phyloP scores from a whole-genome alignment of 164 flowering plant species.

The Dillenia turbinata region DNA sequence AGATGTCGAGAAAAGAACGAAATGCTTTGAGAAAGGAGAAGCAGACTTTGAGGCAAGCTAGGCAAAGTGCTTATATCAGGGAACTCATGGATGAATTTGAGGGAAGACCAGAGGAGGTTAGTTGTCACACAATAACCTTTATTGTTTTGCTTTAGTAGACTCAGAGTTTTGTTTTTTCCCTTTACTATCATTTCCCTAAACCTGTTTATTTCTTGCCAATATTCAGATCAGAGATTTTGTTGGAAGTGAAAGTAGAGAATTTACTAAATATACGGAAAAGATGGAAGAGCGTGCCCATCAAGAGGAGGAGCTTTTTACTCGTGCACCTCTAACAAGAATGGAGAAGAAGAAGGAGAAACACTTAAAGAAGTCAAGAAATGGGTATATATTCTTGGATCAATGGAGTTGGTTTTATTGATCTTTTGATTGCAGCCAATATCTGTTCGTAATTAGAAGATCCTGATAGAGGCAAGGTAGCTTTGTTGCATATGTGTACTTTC shows the following conservation, averaged over 20 bases:
- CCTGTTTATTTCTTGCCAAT: neutral
- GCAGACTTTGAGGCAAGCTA: constrained; percentile 38
- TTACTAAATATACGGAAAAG: constrained; percentile 37
- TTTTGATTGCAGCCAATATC: neutral
- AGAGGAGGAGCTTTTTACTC: constrained; percentile 82
- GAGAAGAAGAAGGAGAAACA: constrained; percentile 71
- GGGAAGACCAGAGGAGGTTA: constrained; percentile 93
- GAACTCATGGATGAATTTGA: constrained; percentile 62
- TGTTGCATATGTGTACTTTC: neutral
- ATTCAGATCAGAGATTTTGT: constrained; percentile 55
- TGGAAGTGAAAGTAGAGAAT: constrained; percentile 68
- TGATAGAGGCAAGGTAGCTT: constrained; percentile 4
- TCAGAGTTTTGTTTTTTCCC: neutral
- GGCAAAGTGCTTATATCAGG: constrained; percentile 46
- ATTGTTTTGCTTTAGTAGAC: neutral
- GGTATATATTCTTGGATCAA: constrained; percentile 32
- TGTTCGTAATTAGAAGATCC: neutral
- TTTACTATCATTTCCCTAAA: constrained; percentile 1
- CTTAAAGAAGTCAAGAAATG: constrained; percentile 72
- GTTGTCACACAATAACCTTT: constrained; percentile 16
- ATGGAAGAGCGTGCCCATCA: constrained; percentile 50
- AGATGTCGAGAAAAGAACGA: constrained; percentile 58
- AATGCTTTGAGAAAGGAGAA: constrained; percentile 60
- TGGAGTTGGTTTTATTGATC: neutral
- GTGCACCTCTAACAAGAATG: constrained; percentile 68